A percentile compares a stretch with the other conserved stretches of the same genome.
Conservation (phyloP, 2,329 filamentous ascomycete genomes). For the Calonectria crousiana region DNA sequence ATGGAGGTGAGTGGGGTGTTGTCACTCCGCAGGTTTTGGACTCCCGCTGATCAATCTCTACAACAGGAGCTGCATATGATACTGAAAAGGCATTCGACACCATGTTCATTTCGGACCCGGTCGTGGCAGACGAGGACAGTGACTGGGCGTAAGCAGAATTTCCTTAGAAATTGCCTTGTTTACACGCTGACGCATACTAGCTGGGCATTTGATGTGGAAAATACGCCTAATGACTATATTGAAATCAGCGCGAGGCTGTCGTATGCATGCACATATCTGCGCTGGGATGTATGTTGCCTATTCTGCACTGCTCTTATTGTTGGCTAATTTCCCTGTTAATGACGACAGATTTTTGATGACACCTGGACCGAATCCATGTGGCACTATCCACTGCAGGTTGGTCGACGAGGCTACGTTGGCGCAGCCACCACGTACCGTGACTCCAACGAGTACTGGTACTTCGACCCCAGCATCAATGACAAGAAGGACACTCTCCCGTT, state of each 20-base stretch:
- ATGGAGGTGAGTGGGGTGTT: constrained; percentile 47
- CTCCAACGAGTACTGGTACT: constrained; percentile 48
- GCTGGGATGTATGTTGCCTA: constrained; percentile 50
- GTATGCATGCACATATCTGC: constrained; percentile 50
- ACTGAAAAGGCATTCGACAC: constrained; percentile 54
- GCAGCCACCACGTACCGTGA: constrained; percentile 55
- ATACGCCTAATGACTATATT: constrained; percentile 45
- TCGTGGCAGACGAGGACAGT: constrained; percentile 38
- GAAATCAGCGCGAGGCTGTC: constrained; percentile 45
- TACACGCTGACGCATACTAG: constrained; percentile 32
- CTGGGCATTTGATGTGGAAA: constrained; percentile 49
- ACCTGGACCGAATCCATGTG: constrained; percentile 55
- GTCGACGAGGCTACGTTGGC: constrained; percentile 56
- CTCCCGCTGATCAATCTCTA: neutral
- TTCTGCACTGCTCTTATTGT: neutral
- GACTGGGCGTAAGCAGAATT: constrained; percentile 40
- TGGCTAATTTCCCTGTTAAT: neutral
- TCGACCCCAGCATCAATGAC: constrained; percentile 51
- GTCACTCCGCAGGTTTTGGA: neutral
- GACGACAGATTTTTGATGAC: constrained; percentile 52
- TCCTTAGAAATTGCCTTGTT: neutral
- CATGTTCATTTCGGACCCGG: constrained; percentile 50
- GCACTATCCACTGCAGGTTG: constrained; percentile 55
- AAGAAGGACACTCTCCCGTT: constrained; percentile 55
- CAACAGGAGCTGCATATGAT: constrained; percentile 51